phyloP scores from a whole-genome alignment of 202 grass and related monocot genomes.

The Elaeis oleifera region DNA sequence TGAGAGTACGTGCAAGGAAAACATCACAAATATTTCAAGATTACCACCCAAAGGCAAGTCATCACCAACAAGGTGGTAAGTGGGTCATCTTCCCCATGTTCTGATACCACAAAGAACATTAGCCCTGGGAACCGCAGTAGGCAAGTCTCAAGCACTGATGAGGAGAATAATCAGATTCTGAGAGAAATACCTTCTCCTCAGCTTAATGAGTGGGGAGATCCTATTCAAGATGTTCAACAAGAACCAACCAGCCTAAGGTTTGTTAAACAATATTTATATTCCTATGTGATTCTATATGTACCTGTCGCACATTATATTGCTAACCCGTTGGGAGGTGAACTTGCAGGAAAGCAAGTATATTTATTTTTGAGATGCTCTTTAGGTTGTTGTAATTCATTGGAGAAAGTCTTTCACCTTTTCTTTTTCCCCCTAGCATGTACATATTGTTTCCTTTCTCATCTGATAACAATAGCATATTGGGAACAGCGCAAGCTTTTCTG shows the following conservation, averaged over 20 bases:
- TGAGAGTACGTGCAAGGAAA: constrained; percentile 54
- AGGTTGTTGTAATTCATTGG: no score
- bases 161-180: constrained; percentile 50
- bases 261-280: constrained; percentile 4
- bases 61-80: constrained; percentile 42
- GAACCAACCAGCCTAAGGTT: constrained; percentile 49
- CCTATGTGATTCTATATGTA: no score
- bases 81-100: constrained; percentile 29
- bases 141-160: constrained; percentile 39
- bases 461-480: constrained; percentile 28
- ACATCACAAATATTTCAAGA: constrained; percentile 44
- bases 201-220: constrained; percentile 43
- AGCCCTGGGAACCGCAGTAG: constrained; percentile 50
- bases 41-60: constrained; percentile 55
- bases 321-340: no score
- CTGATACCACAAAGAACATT: constrained; percentile 39
- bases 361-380: no score
- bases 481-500: constrained; percentile 54
- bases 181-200: constrained; percentile 84
- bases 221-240: constrained; percentile 41
- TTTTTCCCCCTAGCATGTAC: no score
- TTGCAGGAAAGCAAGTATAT: no score
- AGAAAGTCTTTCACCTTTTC: no score
- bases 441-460: neutral
- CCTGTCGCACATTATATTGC: no score